Evolutionary conservation across 768 basidiomycete species (phyloP).

Genomic region (Dentipellis sp.): DNA sequence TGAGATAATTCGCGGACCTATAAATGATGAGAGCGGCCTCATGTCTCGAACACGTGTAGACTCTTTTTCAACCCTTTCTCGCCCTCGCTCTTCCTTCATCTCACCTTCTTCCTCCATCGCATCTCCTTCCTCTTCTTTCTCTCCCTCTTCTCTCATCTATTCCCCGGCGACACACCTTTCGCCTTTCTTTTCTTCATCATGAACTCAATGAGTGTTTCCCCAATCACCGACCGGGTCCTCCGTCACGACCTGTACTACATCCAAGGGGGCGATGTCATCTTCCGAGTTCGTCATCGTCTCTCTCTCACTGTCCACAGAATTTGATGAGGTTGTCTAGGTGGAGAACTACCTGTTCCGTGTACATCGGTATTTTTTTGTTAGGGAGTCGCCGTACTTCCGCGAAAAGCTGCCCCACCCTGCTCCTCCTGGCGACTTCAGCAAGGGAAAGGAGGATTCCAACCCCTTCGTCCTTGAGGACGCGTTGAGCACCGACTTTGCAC

Average conservation of each 20-base stretch:
- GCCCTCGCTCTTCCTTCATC: neutral
- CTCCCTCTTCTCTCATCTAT: neutral
- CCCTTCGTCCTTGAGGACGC: constrained; percentile 20
- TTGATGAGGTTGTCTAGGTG: constrained; percentile 28
- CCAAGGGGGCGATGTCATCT: constrained; percentile 39
- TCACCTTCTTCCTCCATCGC: constrained; percentile 3
- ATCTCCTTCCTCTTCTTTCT: constrained; percentile 1
- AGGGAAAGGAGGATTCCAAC: constrained; percentile 20
- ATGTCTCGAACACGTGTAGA: constrained; percentile 15
- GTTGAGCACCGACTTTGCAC: constrained; percentile 16
- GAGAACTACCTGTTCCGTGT: constrained; percentile 48
- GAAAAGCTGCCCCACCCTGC: constrained; percentile 13
- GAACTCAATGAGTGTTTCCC: constrained; percentile 7
- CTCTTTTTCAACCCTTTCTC: constrained; percentile 2
- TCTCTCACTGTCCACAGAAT: neutral
- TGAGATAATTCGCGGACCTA: constrained; percentile 4
- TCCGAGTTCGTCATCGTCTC: constrained; percentile 17
- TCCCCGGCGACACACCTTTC: neutral
- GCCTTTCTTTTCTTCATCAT: constrained; percentile 5
- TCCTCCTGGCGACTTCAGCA: constrained; percentile 15
- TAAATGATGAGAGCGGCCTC: constrained; percentile 12
- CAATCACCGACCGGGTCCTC: constrained; percentile 16
- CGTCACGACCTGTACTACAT: constrained; percentile 37
- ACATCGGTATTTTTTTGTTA: constrained; percentile 53
- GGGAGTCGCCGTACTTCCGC: constrained; percentile 44